Conservation (phyloP, 2,329 filamentous ascomycete genomes). For the Diaporthe helianthi region DNA sequence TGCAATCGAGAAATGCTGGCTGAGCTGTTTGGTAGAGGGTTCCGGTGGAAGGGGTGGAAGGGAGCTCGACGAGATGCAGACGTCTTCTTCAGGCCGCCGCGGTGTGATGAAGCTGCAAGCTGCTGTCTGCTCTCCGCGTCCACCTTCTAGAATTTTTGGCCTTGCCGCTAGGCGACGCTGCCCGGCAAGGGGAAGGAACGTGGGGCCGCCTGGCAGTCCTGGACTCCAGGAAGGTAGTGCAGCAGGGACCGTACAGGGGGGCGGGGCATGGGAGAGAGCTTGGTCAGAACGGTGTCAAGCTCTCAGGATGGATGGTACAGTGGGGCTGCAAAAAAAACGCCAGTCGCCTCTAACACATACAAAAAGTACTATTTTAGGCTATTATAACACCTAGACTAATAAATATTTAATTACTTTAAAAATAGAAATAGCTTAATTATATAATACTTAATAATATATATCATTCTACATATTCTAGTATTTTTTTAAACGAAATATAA, state of each 20-base stretch:
- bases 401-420: no score
- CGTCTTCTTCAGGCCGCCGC: slow-evolving; percentile 6
- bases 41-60: neutral
- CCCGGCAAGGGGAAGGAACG: slow-evolving; percentile 10
- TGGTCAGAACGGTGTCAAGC: slow-evolving; percentile 18
- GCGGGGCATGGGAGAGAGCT: neutral
- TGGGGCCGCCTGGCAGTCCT: slow-evolving; percentile 5
- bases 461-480: no score
- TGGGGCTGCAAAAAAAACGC: no score
- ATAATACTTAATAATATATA: no score
- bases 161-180: slow-evolving; percentile 18
- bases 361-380: no score
- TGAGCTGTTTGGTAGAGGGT: neutral
- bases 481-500: no score
- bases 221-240: no score
- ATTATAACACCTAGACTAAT: no score
- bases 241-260: neutral
- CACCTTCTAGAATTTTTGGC: slow-evolving; percentile 31
- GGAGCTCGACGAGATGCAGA: slow-evolving; percentile 10
- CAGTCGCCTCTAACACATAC: no score
- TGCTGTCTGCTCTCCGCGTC: neutral
- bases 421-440: no score
- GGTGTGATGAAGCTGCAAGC: slow-evolving; percentile 12
- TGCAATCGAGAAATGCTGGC: slow-evolving; percentile 22
- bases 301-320: neutral